A percentile compares a stretch with the other conserved stretches of the same genome.
These are phyloP conservation scores for Pseudogymnoascus sp. DNA, from an alignment of 2,329 filamentous ascomycete genomes.

Conservation along the genomic window DNA sequence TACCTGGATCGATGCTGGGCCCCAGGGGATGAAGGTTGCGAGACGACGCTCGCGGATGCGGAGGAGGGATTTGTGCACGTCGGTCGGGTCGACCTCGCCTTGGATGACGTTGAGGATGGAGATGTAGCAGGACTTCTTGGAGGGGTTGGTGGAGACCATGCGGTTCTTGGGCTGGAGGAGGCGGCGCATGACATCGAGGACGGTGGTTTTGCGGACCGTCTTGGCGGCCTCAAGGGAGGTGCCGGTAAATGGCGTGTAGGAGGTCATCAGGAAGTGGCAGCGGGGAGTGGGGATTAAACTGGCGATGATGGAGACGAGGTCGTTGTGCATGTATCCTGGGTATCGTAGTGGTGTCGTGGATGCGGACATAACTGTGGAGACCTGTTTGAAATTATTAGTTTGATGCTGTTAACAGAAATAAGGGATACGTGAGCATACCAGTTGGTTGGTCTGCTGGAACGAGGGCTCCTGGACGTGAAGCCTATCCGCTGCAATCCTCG, in stretches of 20 bases:
- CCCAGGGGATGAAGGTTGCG: conserved; percentile 97
- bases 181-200: conserved; percentile 93
- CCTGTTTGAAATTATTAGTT: conserved; percentile 33
- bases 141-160: conserved; percentile 94
- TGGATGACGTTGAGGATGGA: conserved; percentile 98
- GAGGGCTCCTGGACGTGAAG: conserved; percentile 92
- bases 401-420: neutral
- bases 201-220: conserved; percentile 95
- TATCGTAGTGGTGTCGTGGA: conserved; percentile 94
- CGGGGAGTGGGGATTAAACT: conserved; percentile 92
- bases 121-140: conserved; percentile 98
- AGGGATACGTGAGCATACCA: conserved; percentile 45
- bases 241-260: conserved; percentile 95
- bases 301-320: conserved; percentile 92
- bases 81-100: conserved; percentile 94
- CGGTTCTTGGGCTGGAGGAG: conserved; percentile 96
- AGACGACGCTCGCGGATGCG: conserved; percentile 90
- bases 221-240: conserved; percentile 95
- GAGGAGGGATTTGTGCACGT: conserved; percentile 95
- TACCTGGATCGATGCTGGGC: conserved; percentile 93
- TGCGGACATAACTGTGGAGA: conserved; percentile 97
- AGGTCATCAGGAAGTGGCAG: conserved; percentile 97
- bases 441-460: conserved; percentile 94
- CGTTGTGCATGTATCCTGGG: conserved; percentile 99
- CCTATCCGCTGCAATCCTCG: conserved; percentile 86